Base-by-base conservation (phyloP, 2,329 filamentous ascomycete species). In the Colletotrichum gigasporum region DNA sequence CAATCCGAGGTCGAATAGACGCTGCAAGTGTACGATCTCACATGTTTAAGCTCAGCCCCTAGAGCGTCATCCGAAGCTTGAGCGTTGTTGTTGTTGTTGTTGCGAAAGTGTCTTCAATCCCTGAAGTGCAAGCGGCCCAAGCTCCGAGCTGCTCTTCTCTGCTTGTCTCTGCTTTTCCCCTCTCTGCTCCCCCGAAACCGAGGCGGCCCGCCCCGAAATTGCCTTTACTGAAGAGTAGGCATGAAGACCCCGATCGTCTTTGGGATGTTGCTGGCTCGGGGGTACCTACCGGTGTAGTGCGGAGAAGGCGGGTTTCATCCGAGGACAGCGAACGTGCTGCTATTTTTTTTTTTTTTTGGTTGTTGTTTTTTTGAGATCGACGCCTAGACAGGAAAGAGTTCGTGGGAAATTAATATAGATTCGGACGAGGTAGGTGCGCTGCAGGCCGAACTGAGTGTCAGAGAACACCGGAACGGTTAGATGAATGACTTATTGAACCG, bases 41-140 rank as follows among this genome's bases (percentile, higher is more conserved):
- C 56, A 55, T 65, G 34, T 45, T 65, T 61, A 62, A 24, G 37
- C 62, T 55, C 50, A 18, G 48, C 42, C 42, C 28, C 48, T 62
- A 61, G 30, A 24, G 62, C 50, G 62, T 55, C 56, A 61, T 65
- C 62, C 55, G 62, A 65, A 65, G 62, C 62, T 50, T 55, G 50
- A 39, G 26, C 16, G 35, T 53, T 4, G 41, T 47, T 12, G 39
- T 28, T 34, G 30, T 56, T 53, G 61, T 28, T 45, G 20, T 30
- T 42, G 37, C 37, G 22, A 60, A 53, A 53, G 47, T 37, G 24
- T 42, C 42, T 42, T 16, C 42, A 30, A 39, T 34, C 16, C 20
- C 41, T 44, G 48, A 32, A 22, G 35, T 48, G 48, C 37, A 54
- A 32, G 44, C 12, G 61, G 61, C 48, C 61, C 48, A 54, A 65